Evolutionary conservation across 192 early-diverging fungal genomes (phyloP).

Genomic region (Gaertneriomyces sp.): DNA sequence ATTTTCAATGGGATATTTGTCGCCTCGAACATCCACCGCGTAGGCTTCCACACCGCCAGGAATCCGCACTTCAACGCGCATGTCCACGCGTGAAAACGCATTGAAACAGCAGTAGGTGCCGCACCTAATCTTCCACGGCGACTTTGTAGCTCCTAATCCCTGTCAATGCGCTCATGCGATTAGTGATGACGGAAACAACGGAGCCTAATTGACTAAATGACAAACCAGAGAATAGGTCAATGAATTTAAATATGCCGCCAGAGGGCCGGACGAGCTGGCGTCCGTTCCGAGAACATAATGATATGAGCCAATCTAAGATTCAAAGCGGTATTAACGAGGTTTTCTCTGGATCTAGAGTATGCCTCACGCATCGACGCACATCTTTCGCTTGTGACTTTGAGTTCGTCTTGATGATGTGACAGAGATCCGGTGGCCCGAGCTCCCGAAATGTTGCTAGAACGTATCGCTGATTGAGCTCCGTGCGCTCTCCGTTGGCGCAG

Average conservation of each 20-base stretch:
- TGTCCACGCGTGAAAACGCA: slow-evolving; percentile 93
- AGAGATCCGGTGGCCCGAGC: slow-evolving; percentile 95
- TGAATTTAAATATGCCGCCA: slow-evolving; percentile 97
- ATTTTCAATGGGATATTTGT: slow-evolving; percentile 64
- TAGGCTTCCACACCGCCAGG: slow-evolving; percentile 97
- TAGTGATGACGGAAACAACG: no score
- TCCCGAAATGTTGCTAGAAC: slow-evolving; percentile 60
- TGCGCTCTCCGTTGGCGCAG: neutral
- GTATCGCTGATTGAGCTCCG: neutral
- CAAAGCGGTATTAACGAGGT: neutral
- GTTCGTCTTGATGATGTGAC: slow-evolving; percentile 92
- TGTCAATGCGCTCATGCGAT: slow-evolving; percentile 21
- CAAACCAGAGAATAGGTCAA: slow-evolving; percentile 83
- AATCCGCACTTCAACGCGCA: slow-evolving; percentile 97
- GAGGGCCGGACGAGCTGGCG: slow-evolving; percentile 83
- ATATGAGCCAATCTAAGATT: slow-evolving; percentile 67
- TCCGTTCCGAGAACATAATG: slow-evolving; percentile 59
- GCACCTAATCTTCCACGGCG: slow-evolving; percentile 62
- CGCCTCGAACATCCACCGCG: slow-evolving; percentile 81
- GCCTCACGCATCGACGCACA: slow-evolving; percentile 40
- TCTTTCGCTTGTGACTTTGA: slow-evolving; percentile 74
- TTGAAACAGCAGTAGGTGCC: slow-evolving; percentile 93
- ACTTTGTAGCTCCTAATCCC: slow-evolving; percentile 58
- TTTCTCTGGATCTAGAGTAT: slow-evolving; percentile 7
- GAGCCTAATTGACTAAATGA: no score